Evolutionary conservation across 2,329 filamentous ascomycete genomes (phyloP).

Genomic region (Ceratocystis colombiana): DNA sequence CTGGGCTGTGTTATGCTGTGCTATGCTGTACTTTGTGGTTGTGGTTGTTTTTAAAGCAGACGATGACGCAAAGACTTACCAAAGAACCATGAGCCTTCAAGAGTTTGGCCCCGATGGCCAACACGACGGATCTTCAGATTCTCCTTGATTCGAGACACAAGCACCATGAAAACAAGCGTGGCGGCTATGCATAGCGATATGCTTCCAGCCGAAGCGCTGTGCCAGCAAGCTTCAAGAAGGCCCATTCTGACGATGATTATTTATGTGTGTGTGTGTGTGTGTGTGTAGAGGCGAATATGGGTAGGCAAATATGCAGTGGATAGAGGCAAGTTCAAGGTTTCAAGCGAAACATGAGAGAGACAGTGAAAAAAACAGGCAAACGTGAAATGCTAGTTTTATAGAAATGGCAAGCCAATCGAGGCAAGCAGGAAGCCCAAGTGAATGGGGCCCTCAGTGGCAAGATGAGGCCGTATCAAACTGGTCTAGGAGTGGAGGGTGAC

Average conservation of each 20-base stretch:
- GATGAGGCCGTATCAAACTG: too few relatives aligned
- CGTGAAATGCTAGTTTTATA: neutral
- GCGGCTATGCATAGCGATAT: constrained; percentile 1
- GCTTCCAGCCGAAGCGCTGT: neutral
- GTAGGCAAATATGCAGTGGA: neutral
- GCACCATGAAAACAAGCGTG: neutral
- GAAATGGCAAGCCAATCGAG: neutral
- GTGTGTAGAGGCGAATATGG: neutral
- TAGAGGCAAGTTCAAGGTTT: neutral
- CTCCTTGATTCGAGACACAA: constrained; percentile 33
- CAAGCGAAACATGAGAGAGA: neutral
- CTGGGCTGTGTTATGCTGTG: too few relatives aligned
- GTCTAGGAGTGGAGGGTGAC: too few relatives aligned
- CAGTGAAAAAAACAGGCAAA: neutral
- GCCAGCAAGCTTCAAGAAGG: constrained; percentile 10
- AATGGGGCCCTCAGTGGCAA: too few relatives aligned
- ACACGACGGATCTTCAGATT: constrained; percentile 30
- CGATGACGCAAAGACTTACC: neutral
- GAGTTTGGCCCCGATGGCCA: constrained; percentile 7
- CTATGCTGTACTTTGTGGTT: too few relatives aligned
- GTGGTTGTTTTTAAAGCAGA: too few relatives aligned
- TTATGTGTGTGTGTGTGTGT: neutral
- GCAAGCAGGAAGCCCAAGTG: neutral
- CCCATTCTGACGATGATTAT: neutral
- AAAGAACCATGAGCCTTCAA: constrained; percentile 8